Percentiles rank a stretch among this genome's conserved stretches.
Conservation (phyloP, 768 basidiomycete species). For the Brasilioporus rufonigricans region DNA sequence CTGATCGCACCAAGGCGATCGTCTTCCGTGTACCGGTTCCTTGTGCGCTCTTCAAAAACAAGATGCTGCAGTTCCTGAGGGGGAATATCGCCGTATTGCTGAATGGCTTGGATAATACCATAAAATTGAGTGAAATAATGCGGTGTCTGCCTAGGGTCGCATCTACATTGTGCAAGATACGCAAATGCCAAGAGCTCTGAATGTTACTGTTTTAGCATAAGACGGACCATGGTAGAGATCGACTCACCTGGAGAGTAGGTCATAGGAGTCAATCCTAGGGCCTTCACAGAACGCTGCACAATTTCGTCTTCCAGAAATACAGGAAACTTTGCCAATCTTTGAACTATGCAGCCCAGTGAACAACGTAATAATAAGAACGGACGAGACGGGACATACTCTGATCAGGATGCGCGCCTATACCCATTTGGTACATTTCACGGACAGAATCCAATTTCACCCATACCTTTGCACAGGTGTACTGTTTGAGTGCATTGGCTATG, state of each 20-base stretch:
- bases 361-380: background rate
- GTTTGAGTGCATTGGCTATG: slow-evolving; percentile 47
- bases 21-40: slow-evolving; percentile 59
- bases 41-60: slow-evolving; percentile 56
- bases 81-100: slow-evolving; percentile 46
- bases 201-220: slow-evolving; percentile 1
- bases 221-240: background rate
- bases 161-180: slow-evolving; percentile 78
- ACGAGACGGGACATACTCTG: slow-evolving; percentile 52
- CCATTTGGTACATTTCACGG: slow-evolving; percentile 69
- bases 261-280: slow-evolving; percentile 63
- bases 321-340: slow-evolving; percentile 49
- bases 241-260: slow-evolving; percentile 63
- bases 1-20: slow-evolving; percentile 49
- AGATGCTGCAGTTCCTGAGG: slow-evolving; percentile 53
- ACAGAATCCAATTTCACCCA: slow-evolving; percentile 56
- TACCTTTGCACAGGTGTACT: slow-evolving; percentile 38
- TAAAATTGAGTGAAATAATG: slow-evolving; percentile 62
- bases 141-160: slow-evolving; percentile 64
- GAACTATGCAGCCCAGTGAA: slow-evolving; percentile 40
- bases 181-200: slow-evolving; percentile 75
- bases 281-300: slow-evolving; percentile 40
- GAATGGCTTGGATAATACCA: slow-evolving; percentile 48
- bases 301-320: slow-evolving; percentile 41
- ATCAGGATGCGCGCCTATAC: slow-evolving; percentile 72